phyloP scores from a whole-genome alignment of 2,329 filamentous ascomycete species.

The Neophaeococcomyces aloes region DNA sequence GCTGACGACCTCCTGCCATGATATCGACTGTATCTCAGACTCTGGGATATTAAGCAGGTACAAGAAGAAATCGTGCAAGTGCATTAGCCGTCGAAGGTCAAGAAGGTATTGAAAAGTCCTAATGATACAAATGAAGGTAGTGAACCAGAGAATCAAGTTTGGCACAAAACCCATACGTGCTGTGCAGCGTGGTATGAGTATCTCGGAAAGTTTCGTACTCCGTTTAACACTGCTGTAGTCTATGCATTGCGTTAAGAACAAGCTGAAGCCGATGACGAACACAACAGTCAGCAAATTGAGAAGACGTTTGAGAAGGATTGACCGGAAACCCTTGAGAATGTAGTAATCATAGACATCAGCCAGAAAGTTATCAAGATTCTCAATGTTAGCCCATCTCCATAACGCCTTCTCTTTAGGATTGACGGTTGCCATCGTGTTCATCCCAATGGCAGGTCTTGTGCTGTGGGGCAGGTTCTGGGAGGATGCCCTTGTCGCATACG shows the following conservation, averaged over 20 bases:
- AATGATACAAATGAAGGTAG: constrained; percentile 75
- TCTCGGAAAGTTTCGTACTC: constrained; percentile 45
- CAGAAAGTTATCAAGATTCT: constrained; percentile 80
- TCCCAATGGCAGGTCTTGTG: not conserved
- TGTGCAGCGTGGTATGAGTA: constrained; percentile 66
- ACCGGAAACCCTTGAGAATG: constrained; percentile 70
- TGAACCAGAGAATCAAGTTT: constrained; percentile 72
- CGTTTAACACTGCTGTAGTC: constrained; percentile 64
- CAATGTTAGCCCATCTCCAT: constrained; percentile 87
- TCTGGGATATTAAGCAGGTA: constrained; percentile 73
- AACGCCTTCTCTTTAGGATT: constrained; percentile 67
- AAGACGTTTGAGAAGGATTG: constrained; percentile 62
- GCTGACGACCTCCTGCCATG: constrained; percentile 83
- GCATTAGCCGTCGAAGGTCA: constrained; percentile 60
- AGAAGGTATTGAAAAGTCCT: constrained; percentile 64
- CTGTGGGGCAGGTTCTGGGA: constrained; percentile 22
- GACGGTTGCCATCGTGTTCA: constrained; percentile 30
- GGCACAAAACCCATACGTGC: constrained; percentile 61
- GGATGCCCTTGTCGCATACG: not conserved
- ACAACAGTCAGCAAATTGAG: constrained; percentile 69
- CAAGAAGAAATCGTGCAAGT: constrained; percentile 77
- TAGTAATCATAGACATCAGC: constrained; percentile 81
- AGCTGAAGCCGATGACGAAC: constrained; percentile 73
- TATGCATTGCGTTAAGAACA: constrained; percentile 75
- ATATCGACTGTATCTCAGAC: constrained; percentile 83